Percentiles rank a stretch among this genome's conserved stretches.
Evolutionary conservation across 352 stramenopile genomes (phyloP).

Genomic region (Pythium catenulatum): DNA sequence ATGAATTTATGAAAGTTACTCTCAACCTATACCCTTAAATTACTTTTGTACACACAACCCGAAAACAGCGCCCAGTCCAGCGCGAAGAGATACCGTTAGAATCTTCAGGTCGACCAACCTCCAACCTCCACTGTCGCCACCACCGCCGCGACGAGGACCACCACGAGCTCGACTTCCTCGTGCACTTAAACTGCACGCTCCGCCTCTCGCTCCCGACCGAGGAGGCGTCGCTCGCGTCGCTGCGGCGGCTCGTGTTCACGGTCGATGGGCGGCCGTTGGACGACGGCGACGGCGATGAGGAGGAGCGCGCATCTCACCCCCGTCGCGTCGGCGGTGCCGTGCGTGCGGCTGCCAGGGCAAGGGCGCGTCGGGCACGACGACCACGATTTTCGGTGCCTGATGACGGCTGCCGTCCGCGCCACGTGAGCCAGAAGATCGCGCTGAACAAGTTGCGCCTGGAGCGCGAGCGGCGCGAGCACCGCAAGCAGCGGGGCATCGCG

Average conservation of each 20-base stretch:
- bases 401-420: slow-evolving; percentile 85
- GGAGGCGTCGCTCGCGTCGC: slow-evolving; percentile 63
- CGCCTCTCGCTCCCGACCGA: slow-evolving; percentile 78
- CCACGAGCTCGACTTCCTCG: slow-evolving; percentile 85
- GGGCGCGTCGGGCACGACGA: slow-evolving; percentile 80
- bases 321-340: slow-evolving; percentile 79
- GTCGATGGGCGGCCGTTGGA: slow-evolving; percentile 74
- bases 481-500: slow-evolving; percentile 71
- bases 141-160: too few species aligned
- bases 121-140: too few species aligned
- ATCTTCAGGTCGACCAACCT: too few species aligned
- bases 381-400: slow-evolving; percentile 91
- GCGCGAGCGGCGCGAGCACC: slow-evolving; percentile 68
- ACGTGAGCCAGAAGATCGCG: slow-evolving; percentile 93
- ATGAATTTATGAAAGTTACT: too few species aligned
- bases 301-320: slow-evolving; percentile 76
- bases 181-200: slow-evolving; percentile 88
- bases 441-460: slow-evolving; percentile 91
- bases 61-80: too few species aligned
- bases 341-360: slow-evolving; percentile 88
- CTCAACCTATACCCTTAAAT: too few species aligned
- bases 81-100: not conserved
- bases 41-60: too few species aligned
- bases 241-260: slow-evolving; percentile 76
- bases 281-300: slow-evolving; percentile 63